These are phyloP conservation scores for Eustoma russellianum DNA, from an alignment of 257 asterid genomes.

Conservation along the genomic window DNA sequence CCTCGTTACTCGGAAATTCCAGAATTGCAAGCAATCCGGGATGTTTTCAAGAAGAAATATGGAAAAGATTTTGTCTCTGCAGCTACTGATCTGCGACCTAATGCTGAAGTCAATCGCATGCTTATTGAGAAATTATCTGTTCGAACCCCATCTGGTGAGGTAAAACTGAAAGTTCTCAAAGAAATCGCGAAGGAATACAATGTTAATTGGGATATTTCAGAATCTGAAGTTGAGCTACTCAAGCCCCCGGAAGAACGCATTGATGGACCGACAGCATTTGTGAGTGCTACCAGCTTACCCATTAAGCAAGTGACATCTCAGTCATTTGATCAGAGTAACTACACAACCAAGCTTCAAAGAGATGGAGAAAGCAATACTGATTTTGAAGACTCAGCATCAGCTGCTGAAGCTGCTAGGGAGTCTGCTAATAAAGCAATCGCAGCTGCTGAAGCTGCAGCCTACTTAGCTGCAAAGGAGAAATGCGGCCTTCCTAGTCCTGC, in stretches of 20 bases:
- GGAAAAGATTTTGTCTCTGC: constrained; percentile 94
- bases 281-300: constrained; percentile 68
- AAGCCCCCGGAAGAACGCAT: constrained; percentile 86
- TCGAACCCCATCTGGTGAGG: constrained; percentile 79
- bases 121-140: constrained; percentile 96
- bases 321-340: constrained; percentile 28
- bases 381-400: constrained; percentile 53
- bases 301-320: constrained; percentile 41
- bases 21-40: constrained; percentile 59
- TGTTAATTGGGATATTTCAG: constrained; percentile 80
- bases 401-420: constrained; percentile 83
- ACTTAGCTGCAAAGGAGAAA: constrained; percentile 35
- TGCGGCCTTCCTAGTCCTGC: constrained; percentile 14
- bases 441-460: constrained; percentile 93
- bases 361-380: constrained; percentile 30
- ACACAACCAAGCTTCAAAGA: constrained; percentile 26
- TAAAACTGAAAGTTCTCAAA: constrained; percentile 71
- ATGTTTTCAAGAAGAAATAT: constrained; percentile 69
- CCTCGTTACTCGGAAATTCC: constrained; percentile 98
- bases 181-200: constrained; percentile 94
- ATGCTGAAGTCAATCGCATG: constrained; percentile 89
- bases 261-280: constrained; percentile 65
- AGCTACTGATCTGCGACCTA: constrained; percentile 88
- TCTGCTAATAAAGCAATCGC: constrained; percentile 62
- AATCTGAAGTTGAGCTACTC: constrained; percentile 75